phyloP scores from a whole-genome alignment of 1,284 basidiomycete species.

The Irpex lacteus region DNA sequence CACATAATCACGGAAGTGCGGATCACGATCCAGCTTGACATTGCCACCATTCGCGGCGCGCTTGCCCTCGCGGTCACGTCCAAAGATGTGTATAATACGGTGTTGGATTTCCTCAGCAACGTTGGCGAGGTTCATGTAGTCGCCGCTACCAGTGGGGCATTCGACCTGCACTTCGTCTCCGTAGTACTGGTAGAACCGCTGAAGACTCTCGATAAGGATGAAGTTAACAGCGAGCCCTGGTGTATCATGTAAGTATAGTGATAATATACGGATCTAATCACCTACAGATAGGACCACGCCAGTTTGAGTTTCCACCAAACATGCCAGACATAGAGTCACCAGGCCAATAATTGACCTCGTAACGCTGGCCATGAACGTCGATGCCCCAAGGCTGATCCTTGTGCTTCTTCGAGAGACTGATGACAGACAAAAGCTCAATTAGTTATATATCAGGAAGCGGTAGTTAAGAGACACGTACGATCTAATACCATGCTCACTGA shows the following conservation, averaged over 20 bases:
- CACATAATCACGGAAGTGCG: constrained; percentile 96
- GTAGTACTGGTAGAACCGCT: constrained; percentile 97
- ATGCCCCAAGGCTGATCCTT: constrained; percentile 94
- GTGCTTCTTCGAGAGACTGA: constrained; percentile 83
- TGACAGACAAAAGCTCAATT: constrained; percentile 5
- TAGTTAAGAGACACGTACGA: constrained; percentile 59
- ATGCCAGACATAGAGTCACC: constrained; percentile 96
- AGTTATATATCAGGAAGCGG: background rate
- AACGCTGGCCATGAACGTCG: constrained; percentile 87
- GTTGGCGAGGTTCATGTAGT: constrained; percentile 91
- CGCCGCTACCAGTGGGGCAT: constrained; percentile 93
- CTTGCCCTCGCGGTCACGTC: constrained; percentile 81
- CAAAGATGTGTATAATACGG: constrained; percentile 95
- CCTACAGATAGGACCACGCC: constrained; percentile 85
- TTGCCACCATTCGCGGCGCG: constrained; percentile 92
- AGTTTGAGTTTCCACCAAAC: constrained; percentile 99
- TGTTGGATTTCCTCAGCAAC: constrained; percentile 98
- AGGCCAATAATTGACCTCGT: constrained; percentile 96
- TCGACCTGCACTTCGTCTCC: constrained; percentile 86
- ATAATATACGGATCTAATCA: background rate
- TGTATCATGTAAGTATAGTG: background rate
- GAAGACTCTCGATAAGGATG: constrained; percentile 88
- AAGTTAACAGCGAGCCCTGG: constrained; percentile 94
- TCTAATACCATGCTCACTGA: constrained; percentile 92
- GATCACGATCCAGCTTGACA: constrained; percentile 84